Conservation (phyloP, 2,329 filamentous ascomycete genomes). For the Aspergillus niger region DNA sequence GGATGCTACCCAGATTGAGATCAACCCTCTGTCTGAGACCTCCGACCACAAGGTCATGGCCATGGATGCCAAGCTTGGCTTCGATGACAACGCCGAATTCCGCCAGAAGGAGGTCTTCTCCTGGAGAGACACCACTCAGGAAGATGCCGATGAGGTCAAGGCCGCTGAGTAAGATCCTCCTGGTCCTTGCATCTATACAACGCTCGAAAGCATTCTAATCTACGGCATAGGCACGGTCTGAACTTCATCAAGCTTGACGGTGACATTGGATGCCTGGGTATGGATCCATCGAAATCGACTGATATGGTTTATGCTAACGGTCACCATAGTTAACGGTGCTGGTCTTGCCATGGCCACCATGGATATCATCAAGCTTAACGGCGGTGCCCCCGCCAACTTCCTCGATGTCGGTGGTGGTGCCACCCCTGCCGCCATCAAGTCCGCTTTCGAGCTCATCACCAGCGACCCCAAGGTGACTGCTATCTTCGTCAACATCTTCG, state of each 20-base stretch:
- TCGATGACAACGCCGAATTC: slow-evolving; percentile 99
- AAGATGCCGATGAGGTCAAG: slow-evolving; percentile 96
- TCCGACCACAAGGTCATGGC: slow-evolving; percentile 97
- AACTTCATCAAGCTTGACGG: slow-evolving; percentile 99
- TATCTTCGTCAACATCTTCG: slow-evolving; percentile 99
- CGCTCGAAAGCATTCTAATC: slow-evolving; percentile 17
- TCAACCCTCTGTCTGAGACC: slow-evolving; percentile 98
- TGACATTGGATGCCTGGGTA: slow-evolving; percentile 88
- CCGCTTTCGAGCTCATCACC: slow-evolving; percentile 98
- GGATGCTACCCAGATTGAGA: slow-evolving; percentile 98
- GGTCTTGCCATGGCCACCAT: slow-evolving; percentile 99
- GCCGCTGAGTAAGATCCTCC: slow-evolving; percentile 70
- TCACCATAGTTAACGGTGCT: slow-evolving; percentile 78
- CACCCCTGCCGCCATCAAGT: slow-evolving; percentile 92
- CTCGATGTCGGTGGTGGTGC: slow-evolving; percentile 97
- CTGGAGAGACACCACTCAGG: slow-evolving; percentile 92
- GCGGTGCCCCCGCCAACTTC: slow-evolving; percentile 95
- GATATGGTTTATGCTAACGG: slow-evolving; percentile 12
- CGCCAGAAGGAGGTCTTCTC: slow-evolving; percentile 94
- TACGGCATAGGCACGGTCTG: slow-evolving; percentile 62
- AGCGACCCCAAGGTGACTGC: slow-evolving; percentile 97
- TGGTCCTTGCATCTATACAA: neutral
- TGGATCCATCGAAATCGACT: slow-evolving; percentile 13
- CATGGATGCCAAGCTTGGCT: slow-evolving; percentile 99
- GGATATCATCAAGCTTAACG: slow-evolving; percentile 99